Base-by-base conservation (phyloP, 768 basidiomycete genomes). In the Boletus reticulatus region DNA sequence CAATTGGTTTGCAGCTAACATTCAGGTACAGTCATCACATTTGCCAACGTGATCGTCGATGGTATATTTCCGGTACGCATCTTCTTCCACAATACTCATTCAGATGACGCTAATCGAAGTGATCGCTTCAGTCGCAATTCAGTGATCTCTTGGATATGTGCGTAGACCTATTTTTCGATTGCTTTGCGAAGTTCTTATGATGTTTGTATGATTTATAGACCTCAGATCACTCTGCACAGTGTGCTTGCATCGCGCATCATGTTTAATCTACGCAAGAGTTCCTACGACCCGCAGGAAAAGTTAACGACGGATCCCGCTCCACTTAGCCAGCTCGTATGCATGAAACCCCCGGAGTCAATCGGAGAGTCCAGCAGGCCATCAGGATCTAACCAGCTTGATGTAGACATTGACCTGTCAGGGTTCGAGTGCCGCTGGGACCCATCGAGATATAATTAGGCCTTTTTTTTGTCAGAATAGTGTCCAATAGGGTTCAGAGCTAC, bases 191-290 rank as follows among this genome's bases (percentile, higher is more conserved):
- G 14, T 17, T 22, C 43, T 12, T 19, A 50, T n/a, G 9, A 43
- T 3, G 24, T 5, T 6, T 12, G 13, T 29, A 13, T 19, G 32
- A 39, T 17, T 4, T 24, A 2, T 19, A 61, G 59, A 43, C 41
- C 41, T 14, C 60, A 61, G 36, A 31, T 57, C 14, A 6, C 41
- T 5, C 58, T 48, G 22, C 48, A 48, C 6, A 48, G 48, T 17
- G 22, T 48, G 16, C 36, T 48, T 6, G 36, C 48, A 7, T 60
- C 58, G 2, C 52, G 59, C 12, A 60, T 60, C 38, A 48, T 60
- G 58, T 60, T 60, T 37, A 55, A 55, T 13, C 27, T 60, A 31
- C 52, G 59, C 38, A 52, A 49, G 49, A 50, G 52, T n/a, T n/a
- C n/a, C n/a, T n/a, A n/a, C n/a, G n/a, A n/a, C 16, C n/a, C 29